A percentile compares a stretch with the other conserved stretches of the same genome.
phyloP scores from a whole-genome alignment of 805 yeast genomes.

The Soucietia sequanensis region DNA sequence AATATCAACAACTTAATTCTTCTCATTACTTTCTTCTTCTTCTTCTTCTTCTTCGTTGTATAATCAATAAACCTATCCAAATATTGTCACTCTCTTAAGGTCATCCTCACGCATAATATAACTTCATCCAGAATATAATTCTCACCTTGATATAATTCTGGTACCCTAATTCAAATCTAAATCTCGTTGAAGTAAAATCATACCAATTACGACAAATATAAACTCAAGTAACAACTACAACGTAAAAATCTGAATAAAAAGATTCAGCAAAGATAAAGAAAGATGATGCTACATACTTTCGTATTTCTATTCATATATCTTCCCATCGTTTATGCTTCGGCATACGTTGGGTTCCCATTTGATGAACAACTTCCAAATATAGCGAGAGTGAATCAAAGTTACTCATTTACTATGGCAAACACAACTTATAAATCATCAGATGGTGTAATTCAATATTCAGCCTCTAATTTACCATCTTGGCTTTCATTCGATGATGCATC shows the following conservation, averaged over 20 bases:
- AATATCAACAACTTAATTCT: too few species aligned
- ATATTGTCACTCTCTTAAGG: too few species aligned
- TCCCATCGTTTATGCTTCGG: slow-evolving; percentile 36
- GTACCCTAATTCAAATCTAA: too few species aligned
- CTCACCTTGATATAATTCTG: too few species aligned
- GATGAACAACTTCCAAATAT: slow-evolving; percentile 83
- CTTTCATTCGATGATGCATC: slow-evolving; percentile 62
- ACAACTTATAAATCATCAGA: slow-evolving; percentile 57
- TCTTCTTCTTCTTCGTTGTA: too few species aligned
- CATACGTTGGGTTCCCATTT: slow-evolving; percentile 73
- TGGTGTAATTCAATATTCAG: slow-evolving; percentile 52
- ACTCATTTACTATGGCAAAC: slow-evolving; percentile 63
- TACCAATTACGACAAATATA: too few species aligned
- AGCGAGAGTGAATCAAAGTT: slow-evolving; percentile 66
- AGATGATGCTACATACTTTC: slow-evolving; percentile 9
- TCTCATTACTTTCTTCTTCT: too few species aligned
- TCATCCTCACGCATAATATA: too few species aligned
- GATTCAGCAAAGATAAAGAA: neutral
- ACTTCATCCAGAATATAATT: too few species aligned
- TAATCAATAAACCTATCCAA: too few species aligned
- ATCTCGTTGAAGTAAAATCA: too few species aligned
- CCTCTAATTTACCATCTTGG: slow-evolving; percentile 72
- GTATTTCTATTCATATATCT: slow-evolving; percentile 8
- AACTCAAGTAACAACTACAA: too few species aligned
- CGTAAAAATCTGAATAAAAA: neutral